phyloP scores from a whole-genome alignment of 2,329 filamentous ascomycete species.

The Trichophyton mentagrophytes region DNA sequence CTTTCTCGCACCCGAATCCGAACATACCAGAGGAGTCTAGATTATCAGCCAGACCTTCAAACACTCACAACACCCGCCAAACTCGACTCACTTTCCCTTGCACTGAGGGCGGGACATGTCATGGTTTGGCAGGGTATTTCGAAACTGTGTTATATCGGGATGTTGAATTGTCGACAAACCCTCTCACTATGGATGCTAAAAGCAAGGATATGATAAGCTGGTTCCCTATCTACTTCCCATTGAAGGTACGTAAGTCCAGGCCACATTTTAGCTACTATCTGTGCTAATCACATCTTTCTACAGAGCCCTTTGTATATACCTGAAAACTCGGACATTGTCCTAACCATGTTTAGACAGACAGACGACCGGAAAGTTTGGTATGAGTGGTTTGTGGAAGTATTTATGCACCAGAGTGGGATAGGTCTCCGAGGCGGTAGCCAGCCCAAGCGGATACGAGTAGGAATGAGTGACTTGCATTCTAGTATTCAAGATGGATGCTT shows the following conservation, averaged over 20 bases:
- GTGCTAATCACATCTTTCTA: conserved; percentile 2
- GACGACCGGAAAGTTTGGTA: conserved; percentile 97
- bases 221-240: conserved; percentile 96
- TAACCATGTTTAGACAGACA: conserved; percentile 92
- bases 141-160: conserved; percentile 82
- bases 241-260: conserved; percentile 54
- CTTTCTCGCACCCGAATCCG: conserved; percentile 32
- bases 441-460: conserved; percentile 20
- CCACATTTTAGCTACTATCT: background rate
- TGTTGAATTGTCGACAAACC: conserved; percentile 84
- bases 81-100: conserved; percentile 68
- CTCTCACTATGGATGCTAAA: conserved; percentile 80
- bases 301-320: conserved; percentile 78
- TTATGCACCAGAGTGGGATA: conserved; percentile 31
- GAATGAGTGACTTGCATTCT: conserved; percentile 36
- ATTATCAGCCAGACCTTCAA: conserved; percentile 47
- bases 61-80: conserved; percentile 81
- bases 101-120: conserved; percentile 65
- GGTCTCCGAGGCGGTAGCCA: background rate
- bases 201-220: conserved; percentile 97
- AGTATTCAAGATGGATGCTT: conserved; percentile 39
- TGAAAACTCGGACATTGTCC: conserved; percentile 68
- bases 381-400: conserved; percentile 91
- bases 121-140: conserved; percentile 89
- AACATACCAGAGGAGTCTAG: conserved; percentile 25